These are phyloP conservation scores for Talaromyces sp. DNA, from an alignment of 2,329 filamentous ascomycete species.

Conservation along the genomic window DNA sequence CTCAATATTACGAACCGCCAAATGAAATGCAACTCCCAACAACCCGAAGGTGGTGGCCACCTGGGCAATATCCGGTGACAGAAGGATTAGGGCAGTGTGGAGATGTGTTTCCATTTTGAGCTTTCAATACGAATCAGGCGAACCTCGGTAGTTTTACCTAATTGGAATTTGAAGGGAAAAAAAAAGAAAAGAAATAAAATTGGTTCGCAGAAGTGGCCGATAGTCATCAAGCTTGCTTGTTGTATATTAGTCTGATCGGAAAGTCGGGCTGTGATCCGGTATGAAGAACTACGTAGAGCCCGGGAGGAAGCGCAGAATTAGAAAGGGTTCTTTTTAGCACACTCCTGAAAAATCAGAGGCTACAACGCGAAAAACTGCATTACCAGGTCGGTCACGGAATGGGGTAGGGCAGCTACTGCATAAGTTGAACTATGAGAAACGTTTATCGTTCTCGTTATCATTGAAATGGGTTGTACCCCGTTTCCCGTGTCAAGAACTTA, in stretches of 20 bases:
- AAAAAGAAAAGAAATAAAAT: neutral
- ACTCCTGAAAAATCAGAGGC: neutral
- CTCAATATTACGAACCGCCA: slow-evolving; percentile 6
- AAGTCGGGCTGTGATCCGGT: neutral
- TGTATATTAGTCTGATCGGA: neutral
- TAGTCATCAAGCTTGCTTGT: neutral
- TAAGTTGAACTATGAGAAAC: neutral
- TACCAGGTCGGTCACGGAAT: neutral
- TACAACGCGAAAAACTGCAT: neutral
- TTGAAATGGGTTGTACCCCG: neutral
- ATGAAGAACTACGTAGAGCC: neutral
- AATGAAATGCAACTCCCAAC: slow-evolving; percentile 4
- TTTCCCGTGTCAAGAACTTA: neutral
- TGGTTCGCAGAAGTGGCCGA: neutral
- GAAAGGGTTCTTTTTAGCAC: neutral
- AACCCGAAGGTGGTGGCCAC: neutral
- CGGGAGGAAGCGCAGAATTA: neutral
- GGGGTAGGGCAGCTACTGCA: neutral
- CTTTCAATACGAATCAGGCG: neutral
- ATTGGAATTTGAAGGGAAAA: neutral
- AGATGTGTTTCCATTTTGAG: neutral
- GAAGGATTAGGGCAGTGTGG: neutral
- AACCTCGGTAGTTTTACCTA: neutral
- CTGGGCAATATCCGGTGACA: neutral
- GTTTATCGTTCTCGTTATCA: neutral